A percentile compares a stretch with the other conserved stretches of the same genome.
phyloP scores from a whole-genome alignment of 768 basidiomycete species.

The Podaxis sp. region DNA sequence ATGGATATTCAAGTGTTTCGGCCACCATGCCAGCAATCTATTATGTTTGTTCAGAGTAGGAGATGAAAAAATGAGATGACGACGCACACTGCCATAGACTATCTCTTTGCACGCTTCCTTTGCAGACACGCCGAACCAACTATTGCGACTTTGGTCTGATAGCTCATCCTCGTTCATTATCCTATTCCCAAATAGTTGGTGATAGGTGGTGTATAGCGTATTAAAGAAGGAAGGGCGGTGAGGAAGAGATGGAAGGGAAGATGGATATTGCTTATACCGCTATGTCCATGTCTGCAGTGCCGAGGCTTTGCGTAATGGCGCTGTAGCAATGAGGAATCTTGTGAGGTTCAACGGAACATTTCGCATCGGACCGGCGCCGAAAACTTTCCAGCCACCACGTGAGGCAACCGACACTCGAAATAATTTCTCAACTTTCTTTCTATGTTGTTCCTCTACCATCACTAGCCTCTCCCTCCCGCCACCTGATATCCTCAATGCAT shows the following conservation, averaged over 20 bases:
- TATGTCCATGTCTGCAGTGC: background rate
- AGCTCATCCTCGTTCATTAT: constrained; percentile 4
- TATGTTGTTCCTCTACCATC: background rate
- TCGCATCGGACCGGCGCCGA: background rate
- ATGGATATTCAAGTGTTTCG: constrained; percentile 89
- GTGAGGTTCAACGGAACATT: background rate
- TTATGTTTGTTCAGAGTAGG: background rate
- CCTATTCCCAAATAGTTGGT: background rate
- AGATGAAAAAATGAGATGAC: background rate
- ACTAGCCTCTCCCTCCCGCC: background rate
- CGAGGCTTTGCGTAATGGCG: background rate
- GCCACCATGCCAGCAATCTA: constrained; percentile 82
- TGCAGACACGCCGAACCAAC: background rate
- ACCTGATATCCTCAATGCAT: background rate
- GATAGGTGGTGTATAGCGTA: background rate
- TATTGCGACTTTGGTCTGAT: background rate
- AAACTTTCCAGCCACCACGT: background rate
- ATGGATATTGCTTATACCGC: background rate
- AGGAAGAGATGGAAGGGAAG: background rate
- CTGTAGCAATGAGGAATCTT: background rate
- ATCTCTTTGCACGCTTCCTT: constrained; percentile 17
- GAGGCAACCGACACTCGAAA: background rate
- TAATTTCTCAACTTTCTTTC: too few relatives aligned
- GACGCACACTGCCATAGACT: constrained; percentile 17
- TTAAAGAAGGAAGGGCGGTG: background rate